Evolutionary conservation across 1,139 yeast species (phyloP).

Genomic region (Geotrichum fermentans): DNA sequence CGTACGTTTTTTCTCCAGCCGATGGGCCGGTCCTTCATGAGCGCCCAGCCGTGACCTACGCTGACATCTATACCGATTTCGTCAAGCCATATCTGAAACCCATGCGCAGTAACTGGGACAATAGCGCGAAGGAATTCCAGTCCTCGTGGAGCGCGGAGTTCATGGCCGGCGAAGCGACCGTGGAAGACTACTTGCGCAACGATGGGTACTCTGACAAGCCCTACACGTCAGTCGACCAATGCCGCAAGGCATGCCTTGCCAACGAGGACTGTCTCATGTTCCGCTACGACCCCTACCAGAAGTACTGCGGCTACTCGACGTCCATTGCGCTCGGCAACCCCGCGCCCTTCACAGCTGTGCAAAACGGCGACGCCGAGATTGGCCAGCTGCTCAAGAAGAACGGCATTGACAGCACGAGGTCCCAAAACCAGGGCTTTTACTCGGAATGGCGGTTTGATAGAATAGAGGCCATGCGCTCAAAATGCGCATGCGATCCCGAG

Average conservation of each 20-base stretch:
- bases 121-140: conserved; percentile 32
- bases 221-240: conserved; percentile 26
- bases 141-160: conserved; percentile 24
- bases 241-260: conserved; percentile 29
- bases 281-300: conserved; percentile 32
- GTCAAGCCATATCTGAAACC: conserved; percentile 29
- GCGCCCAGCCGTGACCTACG: conserved; percentile 21
- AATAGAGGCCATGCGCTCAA: conserved; percentile 27
- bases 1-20: conserved; percentile 15
- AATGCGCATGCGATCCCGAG: conserved; percentile 27
- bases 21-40: conserved; percentile 18
- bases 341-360: conserved; percentile 13
- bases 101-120: conserved; percentile 32
- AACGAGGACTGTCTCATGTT: conserved; percentile 32
- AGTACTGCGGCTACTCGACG: conserved; percentile 32
- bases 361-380: conserved; percentile 22
- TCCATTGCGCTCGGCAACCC: conserved; percentile 32
- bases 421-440: conserved; percentile 16
- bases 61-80: conserved; percentile 30
- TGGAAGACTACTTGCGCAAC: conserved; percentile 17
- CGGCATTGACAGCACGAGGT: conserved; percentile 13
- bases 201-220: conserved; percentile 20
- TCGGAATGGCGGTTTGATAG: conserved; percentile 20
- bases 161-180: conserved; percentile 13
- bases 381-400: conserved; percentile 11